Percentiles rank a stretch among this genome's conserved stretches.
These are phyloP conservation scores for Lachancea fermentati DNA, from an alignment of 805 yeast species.

Conservation along the genomic window DNA sequence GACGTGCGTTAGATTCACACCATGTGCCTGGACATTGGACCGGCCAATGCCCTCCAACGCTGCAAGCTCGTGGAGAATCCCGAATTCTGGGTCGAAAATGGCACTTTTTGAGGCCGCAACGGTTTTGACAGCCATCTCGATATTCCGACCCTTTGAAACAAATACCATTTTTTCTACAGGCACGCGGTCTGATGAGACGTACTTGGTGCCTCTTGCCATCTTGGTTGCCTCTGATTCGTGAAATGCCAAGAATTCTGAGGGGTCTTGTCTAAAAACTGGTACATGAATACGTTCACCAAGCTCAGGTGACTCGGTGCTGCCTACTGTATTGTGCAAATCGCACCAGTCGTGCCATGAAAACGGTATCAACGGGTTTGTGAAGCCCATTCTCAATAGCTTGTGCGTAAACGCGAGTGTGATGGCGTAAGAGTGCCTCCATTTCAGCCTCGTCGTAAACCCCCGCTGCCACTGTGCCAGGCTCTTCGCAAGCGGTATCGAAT, in stretches of 20 bases:
- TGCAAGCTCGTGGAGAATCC: constrained; percentile 1
- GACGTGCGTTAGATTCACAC: background rate
- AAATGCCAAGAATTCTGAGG: background rate
- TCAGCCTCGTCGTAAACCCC: background rate
- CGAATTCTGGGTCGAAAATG: constrained; percentile 2
- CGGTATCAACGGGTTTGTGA: constrained; percentile 3
- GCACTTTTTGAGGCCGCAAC: constrained; percentile 1
- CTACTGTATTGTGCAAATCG: background rate
- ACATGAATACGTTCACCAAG: background rate
- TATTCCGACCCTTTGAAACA: background rate
- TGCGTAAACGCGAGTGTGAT: background rate
- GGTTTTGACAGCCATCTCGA: background rate
- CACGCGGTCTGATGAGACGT: background rate
- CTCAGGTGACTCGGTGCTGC: background rate
- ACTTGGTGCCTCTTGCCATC: background rate
- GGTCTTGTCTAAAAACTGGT: background rate
- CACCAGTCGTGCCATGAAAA: constrained; percentile 12
- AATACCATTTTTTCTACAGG: constrained; percentile 2
- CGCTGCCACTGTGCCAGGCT: background rate
- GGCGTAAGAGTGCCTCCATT: constrained; percentile 1
- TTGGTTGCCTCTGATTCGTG: background rate
- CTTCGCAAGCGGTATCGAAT: background rate
- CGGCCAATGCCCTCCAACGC: background rate
- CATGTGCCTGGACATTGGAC: background rate
- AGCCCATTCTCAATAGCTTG: constrained; percentile 11